A percentile compares a stretch with the other conserved stretches of the same genome.
phyloP scores from a whole-genome alignment of 176 grass and related monocot genomes.

The Chloris gayana region DNA sequence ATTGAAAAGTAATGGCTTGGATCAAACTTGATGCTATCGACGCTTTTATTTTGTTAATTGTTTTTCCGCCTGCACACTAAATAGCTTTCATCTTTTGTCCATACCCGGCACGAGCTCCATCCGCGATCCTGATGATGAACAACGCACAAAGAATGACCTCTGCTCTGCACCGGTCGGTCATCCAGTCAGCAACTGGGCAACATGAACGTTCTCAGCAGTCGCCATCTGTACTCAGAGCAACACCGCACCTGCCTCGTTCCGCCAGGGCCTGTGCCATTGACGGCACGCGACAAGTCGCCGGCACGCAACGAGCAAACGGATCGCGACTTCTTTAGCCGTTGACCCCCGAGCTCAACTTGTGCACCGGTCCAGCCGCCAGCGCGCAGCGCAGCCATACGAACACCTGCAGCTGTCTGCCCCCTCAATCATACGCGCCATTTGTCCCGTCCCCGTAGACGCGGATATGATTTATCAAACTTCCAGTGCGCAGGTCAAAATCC shows the following conservation, averaged over 20 bases:
- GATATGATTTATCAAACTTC: constrained; percentile 28
- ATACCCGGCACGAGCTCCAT: no score
- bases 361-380: background rate
- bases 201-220: background rate
- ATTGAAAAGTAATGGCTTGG: background rate
- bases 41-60: background rate
- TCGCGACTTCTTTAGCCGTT: background rate
- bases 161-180: no score
- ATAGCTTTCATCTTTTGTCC: background rate
- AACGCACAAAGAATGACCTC: no score
- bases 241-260: no score
- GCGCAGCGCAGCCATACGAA: background rate
- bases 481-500: constrained; percentile 41
- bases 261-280: background rate
- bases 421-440: constrained; percentile 31
- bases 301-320: background rate
- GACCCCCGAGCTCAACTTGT: constrained; percentile 28
- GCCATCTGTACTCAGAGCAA: no score
- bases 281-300: background rate
- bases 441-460: background rate
- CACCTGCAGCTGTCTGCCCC: constrained; percentile 21
- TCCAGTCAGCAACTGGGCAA: no score
- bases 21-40: background rate
- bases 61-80: no score
- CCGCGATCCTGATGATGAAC: no score